Evolutionary conservation across 225 moss, liverwort and hornwort genomes (phyloP).

Genomic region (Polytrichum commune): DNA sequence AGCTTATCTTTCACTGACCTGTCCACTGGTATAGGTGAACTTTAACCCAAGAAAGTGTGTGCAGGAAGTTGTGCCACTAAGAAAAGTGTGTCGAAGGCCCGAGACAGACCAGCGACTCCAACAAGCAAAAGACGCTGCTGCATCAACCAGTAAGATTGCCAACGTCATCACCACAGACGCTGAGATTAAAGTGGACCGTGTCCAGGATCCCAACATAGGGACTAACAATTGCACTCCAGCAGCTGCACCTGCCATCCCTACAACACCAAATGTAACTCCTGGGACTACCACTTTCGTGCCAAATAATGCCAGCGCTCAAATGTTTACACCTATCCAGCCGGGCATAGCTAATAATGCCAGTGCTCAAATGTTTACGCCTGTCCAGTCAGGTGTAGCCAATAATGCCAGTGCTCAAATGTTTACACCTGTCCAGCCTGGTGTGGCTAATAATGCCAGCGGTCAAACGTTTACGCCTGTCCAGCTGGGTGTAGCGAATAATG

Average conservation of each 20-base stretch:
- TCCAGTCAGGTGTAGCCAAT: slow-evolving; percentile 18
- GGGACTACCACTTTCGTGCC: slow-evolving; percentile 18
- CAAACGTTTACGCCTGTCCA: slow-evolving; percentile 21
- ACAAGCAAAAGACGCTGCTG: slow-evolving; percentile 38
- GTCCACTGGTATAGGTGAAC: no score
- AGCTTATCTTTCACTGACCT: no score
- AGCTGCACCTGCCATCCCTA: slow-evolving; percentile 37
- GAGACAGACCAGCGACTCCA: slow-evolving; percentile 92
- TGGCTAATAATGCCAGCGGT: slow-evolving; percentile 8
- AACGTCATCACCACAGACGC: slow-evolving; percentile 20
- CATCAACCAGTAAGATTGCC: slow-evolving; percentile 10
- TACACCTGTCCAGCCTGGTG: neutral
- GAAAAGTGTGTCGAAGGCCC: slow-evolving; percentile 97
- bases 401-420: neutral
- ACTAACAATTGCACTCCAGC: slow-evolving; percentile 14
- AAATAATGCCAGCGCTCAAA: neutral
- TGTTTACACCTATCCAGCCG: neutral
- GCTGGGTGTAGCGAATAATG: slow-evolving; percentile 8
- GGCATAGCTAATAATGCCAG: neutral
- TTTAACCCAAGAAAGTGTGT: neutral
- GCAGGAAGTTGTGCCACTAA: slow-evolving; percentile 95
- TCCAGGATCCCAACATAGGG: slow-evolving; percentile 4
- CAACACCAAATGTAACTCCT: slow-evolving; percentile 20
- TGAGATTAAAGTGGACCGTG: no score
- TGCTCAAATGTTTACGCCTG: slow-evolving; percentile 19